These are phyloP conservation scores for Colletotrichum tamarilloi DNA, from an alignment of 2,329 filamentous ascomycete species.

Conservation along the genomic window DNA sequence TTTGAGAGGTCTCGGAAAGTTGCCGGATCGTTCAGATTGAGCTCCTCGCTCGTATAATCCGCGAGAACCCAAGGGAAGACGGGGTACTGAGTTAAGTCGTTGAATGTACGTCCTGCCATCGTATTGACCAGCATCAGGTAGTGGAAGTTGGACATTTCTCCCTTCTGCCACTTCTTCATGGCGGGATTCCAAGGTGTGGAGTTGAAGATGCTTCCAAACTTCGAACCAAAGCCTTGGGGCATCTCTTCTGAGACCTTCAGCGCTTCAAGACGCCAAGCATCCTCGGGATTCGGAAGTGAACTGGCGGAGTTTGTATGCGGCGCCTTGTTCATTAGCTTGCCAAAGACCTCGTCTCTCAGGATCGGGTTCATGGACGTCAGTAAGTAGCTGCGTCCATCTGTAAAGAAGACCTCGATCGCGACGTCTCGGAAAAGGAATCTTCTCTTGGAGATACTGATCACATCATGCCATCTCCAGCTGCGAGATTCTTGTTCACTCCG, in stretches of 20 bases:
- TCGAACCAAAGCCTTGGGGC: constrained; percentile 78
- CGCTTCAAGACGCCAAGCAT: constrained; percentile 91
- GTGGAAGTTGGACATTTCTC: constrained; percentile 98
- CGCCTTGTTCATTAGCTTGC: constrained; percentile 80
- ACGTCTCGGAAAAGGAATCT: constrained; percentile 96
- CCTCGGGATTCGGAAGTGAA: constrained; percentile 80
- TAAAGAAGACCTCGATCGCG: constrained; percentile 96
- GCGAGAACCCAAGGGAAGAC: constrained; percentile 98
- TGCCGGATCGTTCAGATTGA: constrained; percentile 85
- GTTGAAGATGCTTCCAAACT: constrained; percentile 93
- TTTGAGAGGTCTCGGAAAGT: constrained; percentile 93
- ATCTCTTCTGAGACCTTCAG: constrained; percentile 74
- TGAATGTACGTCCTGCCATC: constrained; percentile 96
- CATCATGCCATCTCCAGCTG: constrained; percentile 93
- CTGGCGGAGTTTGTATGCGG: constrained; percentile 81
- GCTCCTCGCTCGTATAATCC: constrained; percentile 93
- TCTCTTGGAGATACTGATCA: constrained; percentile 95
- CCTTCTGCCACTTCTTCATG: constrained; percentile 89
- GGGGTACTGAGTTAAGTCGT: constrained; percentile 97
- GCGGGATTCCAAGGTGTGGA: constrained; percentile 83
- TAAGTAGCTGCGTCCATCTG: constrained; percentile 94
- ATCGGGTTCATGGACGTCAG: constrained; percentile 82
- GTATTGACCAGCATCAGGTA: constrained; percentile 99
- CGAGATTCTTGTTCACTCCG: constrained; percentile 82
- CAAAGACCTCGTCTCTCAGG: constrained; percentile 83